Evolutionary conservation across 192 early-diverging fungal species (phyloP), one percentile per base, ranked within the genome.

Genomic region (Cladochytrium replicatum): DNA sequence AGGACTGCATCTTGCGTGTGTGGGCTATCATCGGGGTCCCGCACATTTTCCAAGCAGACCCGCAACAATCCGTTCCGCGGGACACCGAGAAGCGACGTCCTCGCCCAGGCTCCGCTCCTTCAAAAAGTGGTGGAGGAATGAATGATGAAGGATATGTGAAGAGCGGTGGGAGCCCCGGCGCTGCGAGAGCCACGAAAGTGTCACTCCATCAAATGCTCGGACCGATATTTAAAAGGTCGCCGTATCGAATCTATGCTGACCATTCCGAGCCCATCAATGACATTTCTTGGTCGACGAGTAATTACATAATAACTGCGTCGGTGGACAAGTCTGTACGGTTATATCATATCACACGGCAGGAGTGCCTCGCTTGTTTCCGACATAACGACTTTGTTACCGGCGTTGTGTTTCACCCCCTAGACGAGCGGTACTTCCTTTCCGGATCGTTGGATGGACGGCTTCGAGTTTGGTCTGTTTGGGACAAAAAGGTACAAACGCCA

Each of bases 291-390:
- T 59, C 64, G 25, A 43, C 46, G 50, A 83, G 84, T 63, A 77
- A 81, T 11, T 92, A 92, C 54, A 55, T 94, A 4, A 60, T 89
- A 24, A 83, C 84, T 5, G 78, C 85, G 13, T 87, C 85, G 7
- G 75, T 83, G 67, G 91, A 93, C 57, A 78, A 78, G 43, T 87
- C 83, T 0, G 89, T 94, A 25, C 72, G 88, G 15, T 58, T 94
- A 52, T 94, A 85, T 86, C 88, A 94, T 59, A 60, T 85, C 15
- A 73, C 70, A 25, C 67, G 77, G 19, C 60, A 69, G 28, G 78
- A 78, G 41, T 89, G 87, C 46, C 64, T 94, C 32, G 86, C 85
- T 57, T 72, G 80, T 3, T 89, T 94, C 52, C 61, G 69, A 24
- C 89, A 92, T 55, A 61, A 69, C 27, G 86, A 86, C 55, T 77